phyloP scores from a whole-genome alignment of 2,329 filamentous ascomycete species.

The Geosmithia putterillii region DNA sequence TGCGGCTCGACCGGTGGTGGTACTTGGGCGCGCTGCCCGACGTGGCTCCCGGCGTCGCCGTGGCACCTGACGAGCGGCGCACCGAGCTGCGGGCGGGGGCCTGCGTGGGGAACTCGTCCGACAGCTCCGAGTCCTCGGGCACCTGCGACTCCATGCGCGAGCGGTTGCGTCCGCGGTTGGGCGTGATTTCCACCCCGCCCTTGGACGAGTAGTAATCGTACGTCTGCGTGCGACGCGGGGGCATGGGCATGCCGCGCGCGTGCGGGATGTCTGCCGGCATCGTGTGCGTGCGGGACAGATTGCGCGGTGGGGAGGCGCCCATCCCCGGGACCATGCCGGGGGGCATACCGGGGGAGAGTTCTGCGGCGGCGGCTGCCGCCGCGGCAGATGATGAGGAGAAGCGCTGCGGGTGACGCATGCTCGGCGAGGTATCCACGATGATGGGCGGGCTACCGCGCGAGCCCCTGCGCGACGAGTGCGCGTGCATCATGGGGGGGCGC shows the following conservation, averaged over 20 bases:
- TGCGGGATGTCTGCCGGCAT: conserved; percentile 11
- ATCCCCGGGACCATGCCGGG: too few species aligned
- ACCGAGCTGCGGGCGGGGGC: not conserved
- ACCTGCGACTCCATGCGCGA: conserved; percentile 23
- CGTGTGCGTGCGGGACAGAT: conserved; percentile 17
- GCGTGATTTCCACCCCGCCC: conserved; percentile 8
- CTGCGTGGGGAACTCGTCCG: conserved; percentile 9
- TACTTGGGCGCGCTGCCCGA: conserved; percentile 16
- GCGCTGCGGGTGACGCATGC: conserved; percentile 7
- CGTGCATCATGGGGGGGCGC: conserved; percentile 16
- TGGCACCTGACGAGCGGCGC: too few species aligned
- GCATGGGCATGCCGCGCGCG: conserved; percentile 12
- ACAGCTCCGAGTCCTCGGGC: conserved; percentile 20
- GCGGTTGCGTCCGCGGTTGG: conserved; percentile 22
- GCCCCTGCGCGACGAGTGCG: conserved; percentile 10
- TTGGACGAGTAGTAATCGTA: conserved; percentile 9
- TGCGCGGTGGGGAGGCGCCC: conserved; percentile 20
- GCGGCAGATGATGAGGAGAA: conserved; percentile 1
- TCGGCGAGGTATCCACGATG: conserved; percentile 12
- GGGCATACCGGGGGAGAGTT: too few species aligned
- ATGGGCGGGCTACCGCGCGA: conserved; percentile 8
- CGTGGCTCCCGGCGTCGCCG: not conserved
- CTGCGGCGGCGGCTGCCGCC: conserved; percentile 5
- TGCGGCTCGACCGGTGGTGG: conserved; percentile 19
- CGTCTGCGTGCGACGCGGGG: conserved; percentile 18